Percentiles rank a stretch among this genome's conserved stretches.
Evolutionary conservation across 2,329 filamentous ascomycete species (phyloP).

Genomic region (Pseudocercospora vitis): DNA sequence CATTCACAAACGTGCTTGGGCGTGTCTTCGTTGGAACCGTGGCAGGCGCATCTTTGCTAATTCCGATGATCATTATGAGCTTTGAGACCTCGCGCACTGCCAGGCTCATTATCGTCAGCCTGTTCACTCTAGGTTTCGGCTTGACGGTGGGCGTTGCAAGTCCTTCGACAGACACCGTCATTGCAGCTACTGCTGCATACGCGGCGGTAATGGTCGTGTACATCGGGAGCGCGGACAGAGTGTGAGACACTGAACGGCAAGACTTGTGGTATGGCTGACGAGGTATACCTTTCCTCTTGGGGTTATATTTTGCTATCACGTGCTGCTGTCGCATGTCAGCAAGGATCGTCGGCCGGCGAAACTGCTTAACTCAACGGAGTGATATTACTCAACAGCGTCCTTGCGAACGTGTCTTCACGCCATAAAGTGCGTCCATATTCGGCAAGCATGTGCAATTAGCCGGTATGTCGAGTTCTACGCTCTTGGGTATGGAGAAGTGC

Average conservation of each 20-base stretch:
- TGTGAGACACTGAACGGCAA: neutral
- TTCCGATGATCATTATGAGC: constrained; percentile 9
- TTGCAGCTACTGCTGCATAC: constrained; percentile 6
- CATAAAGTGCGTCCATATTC: neutral
- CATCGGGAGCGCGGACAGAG: constrained; percentile 1
- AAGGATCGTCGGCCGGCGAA: neutral
- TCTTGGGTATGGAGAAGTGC: too few relatives aligned
- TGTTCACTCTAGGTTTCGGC: neutral
- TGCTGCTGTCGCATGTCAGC: neutral
- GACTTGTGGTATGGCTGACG: neutral
- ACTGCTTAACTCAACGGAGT: constrained; percentile 7
- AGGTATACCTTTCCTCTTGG: neutral
- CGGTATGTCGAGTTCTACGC: neutral
- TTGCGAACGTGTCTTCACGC: neutral
- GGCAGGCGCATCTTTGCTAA: neutral
- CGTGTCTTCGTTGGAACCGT: neutral
- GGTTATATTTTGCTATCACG: neutral
- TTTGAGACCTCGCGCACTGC: constrained; percentile 1
- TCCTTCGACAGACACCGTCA: neutral
- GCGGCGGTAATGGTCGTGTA: constrained; percentile 7
- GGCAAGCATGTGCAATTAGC: neutral
- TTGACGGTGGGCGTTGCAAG: neutral
- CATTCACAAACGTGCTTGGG: neutral
- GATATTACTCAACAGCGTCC: neutral
- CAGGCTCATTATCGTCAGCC: neutral